Evolutionary conservation across 257 asterid genomes (phyloP), one percentile per base, ranked within the genome.

Genomic region (Primulina huaijiensis): DNA sequence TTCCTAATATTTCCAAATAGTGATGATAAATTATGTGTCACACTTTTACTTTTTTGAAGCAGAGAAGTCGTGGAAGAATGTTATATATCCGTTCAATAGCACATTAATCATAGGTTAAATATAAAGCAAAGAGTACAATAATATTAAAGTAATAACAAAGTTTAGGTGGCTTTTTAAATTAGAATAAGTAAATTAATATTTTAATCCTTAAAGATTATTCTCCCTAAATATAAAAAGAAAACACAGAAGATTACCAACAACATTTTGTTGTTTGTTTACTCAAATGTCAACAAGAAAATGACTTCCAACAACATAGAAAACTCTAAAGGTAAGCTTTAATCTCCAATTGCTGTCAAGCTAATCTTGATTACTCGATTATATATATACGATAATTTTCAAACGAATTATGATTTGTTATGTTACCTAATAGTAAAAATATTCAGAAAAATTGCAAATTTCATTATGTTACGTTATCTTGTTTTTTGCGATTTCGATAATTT

Each of bases 251-350:
- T 68, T 40, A 57, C 56, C 82, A 74, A 77, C 80, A 68, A 76
- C 75, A 38, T 69, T 64, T 34, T 64, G 59, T 77, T 52, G 31
- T 60, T 72, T 63, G 64, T 77, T 77, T 68, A 81, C 72, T 69
- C 65, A 31, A 81, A 77, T 75, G 82, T 81, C 85, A 81, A 81
- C 82, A 72, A 59, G 82, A 81, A 75, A 77, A 77, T 60, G 85
- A 81, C 82, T 72, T 58, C 78, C 85, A 81, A 73, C 74, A 72
- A 69, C 71, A 74, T 68, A 46, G 64, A 77, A 72, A 81, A 72
- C 70, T 57, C 72, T 64, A 74, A 74, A 74, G 58, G 67, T 27
- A 69, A 67, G 17, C 77, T 65, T 70, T 76, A n/a, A n/a, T 76
- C 58, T 34, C 61, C 74, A 70, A 69, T 80, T 80, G 78, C 67